Evolutionary conservation across 2,329 filamentous ascomycete species (phyloP), one percentile per base, ranked within the genome.

Genomic region (Elsinoe ampelina): DNA sequence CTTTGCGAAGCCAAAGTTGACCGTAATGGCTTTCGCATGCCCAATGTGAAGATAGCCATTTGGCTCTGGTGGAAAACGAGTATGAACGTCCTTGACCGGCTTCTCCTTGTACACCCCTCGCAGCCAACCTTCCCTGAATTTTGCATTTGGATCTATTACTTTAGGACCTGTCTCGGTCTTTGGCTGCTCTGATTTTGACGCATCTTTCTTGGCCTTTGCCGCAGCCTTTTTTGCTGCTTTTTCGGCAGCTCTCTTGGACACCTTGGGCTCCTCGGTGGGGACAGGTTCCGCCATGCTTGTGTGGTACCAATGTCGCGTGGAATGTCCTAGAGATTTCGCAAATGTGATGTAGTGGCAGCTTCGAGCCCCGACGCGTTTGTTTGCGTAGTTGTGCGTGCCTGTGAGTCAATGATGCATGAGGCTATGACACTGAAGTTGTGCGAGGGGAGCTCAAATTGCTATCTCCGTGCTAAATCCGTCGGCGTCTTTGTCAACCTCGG

Each of bases 1-100:
- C 66, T 81, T 83, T 12, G 93, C 92, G 69, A 96, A 97, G 5
- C 92, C 92, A 73, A 97, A 97, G 73, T 97, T 96, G 71, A 97
- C 83, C 0, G 89, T 86, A 70, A 97, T 96, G 19, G 93, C 92
- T 75, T 97, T 97, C 62, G 87, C 87, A 69, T 97, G 93, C 17
- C 92, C 92, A 63, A 97, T 87, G 68, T 96, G 91, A 8, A 96
- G 80, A 69, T 86, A 96, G 56, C 92, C 93, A 70, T 97, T 97
- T 48, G 93, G 93, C 72, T 78, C 76, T 26, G 76, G 76, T 0
- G 76, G 76, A 59, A 78, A 78, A 55, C 76, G 75, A 8, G 76
- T 75, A 55, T 72, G 69, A 36, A 78, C 74, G 11, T 73, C 65
- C 26, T 67, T 61, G 47, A 72, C 73, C 1, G 74, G 71, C 66